Conservation (phyloP, 441 rosid genomes). For the Daphne laureola region DNA sequence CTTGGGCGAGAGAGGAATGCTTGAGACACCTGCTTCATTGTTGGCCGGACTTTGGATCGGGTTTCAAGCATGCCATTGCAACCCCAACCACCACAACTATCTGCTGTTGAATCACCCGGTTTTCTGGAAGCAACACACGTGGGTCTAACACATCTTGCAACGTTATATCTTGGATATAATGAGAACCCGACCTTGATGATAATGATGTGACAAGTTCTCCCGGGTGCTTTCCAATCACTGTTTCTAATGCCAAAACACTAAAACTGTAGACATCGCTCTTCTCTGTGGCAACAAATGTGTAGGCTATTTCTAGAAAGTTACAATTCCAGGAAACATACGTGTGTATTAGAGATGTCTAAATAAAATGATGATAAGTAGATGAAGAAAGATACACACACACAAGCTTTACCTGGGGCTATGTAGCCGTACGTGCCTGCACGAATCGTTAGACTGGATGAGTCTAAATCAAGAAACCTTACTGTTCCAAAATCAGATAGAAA, state of each 20-base stretch:
- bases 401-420: conserved; percentile 21
- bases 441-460: conserved; percentile 17
- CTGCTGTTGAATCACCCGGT: not conserved
- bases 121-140: conserved; percentile 1
- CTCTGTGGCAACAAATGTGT: not conserved
- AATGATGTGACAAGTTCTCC: conserved; percentile 10
- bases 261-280: conserved; percentile 24
- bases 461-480: conserved; percentile 13
- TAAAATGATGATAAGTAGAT: not conserved
- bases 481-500: conserved; percentile 15
- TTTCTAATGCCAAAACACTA: conserved; percentile 19
- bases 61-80: conserved; percentile 4
- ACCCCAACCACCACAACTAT: not conserved
- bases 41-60: not conserved
- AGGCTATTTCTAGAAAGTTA: conserved; percentile 16
- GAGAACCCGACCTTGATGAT: not conserved
- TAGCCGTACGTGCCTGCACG: conserved; percentile 22
- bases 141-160: not conserved
- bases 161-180: not conserved
- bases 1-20: not conserved
- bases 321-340: not conserved
- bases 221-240: conserved; percentile 23
- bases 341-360: not conserved
- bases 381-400: not conserved
- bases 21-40: conserved; percentile 4